Percentiles rank a stretch among this genome's conserved stretches.
Conservation (phyloP, 805 yeast genomes). For the Monosporozyma siamensis region DNA sequence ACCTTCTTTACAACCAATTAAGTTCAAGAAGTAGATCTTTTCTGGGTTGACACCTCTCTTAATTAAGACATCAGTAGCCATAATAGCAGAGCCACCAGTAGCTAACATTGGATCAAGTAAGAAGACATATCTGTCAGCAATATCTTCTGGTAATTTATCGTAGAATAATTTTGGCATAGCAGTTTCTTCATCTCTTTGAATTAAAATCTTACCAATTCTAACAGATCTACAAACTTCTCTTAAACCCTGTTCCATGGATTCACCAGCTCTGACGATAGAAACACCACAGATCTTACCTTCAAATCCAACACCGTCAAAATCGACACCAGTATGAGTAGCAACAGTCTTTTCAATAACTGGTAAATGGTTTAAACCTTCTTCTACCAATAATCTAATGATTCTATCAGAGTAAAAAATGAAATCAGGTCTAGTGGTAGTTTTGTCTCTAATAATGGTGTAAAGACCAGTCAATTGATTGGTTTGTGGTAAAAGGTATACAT, state of each 20-base stretch:
- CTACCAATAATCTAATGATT: constrained; percentile 89
- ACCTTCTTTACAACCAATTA: constrained; percentile 94
- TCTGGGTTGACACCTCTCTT: constrained; percentile 81
- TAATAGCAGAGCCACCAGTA: constrained; percentile 95
- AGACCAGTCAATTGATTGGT: constrained; percentile 84
- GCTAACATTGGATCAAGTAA: constrained; percentile 96
- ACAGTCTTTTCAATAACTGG: constrained; percentile 68
- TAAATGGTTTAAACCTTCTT: constrained; percentile 87
- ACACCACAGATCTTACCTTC: constrained; percentile 96
- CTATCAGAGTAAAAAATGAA: constrained; percentile 93
- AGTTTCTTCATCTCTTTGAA: constrained; percentile 97
- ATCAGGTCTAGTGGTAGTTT: constrained; percentile 73
- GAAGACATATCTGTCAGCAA: constrained; percentile 78
- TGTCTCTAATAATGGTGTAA: constrained; percentile 83
- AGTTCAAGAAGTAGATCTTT: constrained; percentile 80
- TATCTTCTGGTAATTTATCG: constrained; percentile 90
- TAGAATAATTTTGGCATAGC: constrained; percentile 86
- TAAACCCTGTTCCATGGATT: constrained; percentile 96
- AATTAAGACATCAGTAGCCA: constrained; percentile 92
- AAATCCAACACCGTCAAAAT: constrained; percentile 69
- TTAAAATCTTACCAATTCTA: constrained; percentile 89
- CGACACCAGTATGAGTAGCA: constrained; percentile 66
- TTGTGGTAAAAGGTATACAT: constrained; percentile 69
- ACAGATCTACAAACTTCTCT: constrained; percentile 96
- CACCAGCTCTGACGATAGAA: constrained; percentile 97